Conservation (phyloP, 2,329 filamentous ascomycete species). For the Penicillium sp. region DNA sequence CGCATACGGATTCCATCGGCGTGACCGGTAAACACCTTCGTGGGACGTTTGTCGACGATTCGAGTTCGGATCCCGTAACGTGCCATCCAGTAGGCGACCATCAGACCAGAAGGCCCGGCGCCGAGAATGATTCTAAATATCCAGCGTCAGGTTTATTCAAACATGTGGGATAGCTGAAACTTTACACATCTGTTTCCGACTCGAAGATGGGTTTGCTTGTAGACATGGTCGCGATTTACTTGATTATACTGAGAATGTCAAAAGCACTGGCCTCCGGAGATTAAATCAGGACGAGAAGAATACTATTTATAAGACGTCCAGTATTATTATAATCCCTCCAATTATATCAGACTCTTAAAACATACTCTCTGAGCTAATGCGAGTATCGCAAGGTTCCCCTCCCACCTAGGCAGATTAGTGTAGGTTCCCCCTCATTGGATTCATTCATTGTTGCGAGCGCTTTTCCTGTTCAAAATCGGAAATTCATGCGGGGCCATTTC, state of each 20-base stretch:
- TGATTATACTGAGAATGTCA: no score
- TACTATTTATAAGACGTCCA: not conserved
- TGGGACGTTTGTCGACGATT: constrained; percentile 49
- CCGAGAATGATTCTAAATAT: constrained; percentile 44
- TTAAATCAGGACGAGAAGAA: not conserved
- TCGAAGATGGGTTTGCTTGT: not conserved
- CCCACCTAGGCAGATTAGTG: not conserved
- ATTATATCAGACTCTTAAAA: not conserved
- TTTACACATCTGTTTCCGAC: constrained; percentile 19
- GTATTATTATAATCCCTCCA: not conserved
- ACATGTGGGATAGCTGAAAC: not conserved
- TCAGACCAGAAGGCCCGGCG: constrained; percentile 52
- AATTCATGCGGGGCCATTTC: not conserved
- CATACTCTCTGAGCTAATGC: not conserved
- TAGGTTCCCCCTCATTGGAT: not conserved
- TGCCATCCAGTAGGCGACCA: constrained; percentile 54
- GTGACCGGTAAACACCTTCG: constrained; percentile 36
- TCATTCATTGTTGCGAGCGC: not conserved
- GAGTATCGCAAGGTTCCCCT: not conserved
- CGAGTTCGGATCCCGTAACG: constrained; percentile 50
- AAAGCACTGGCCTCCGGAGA: not conserved
- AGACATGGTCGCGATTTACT: not conserved
- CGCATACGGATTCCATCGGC: constrained; percentile 24
- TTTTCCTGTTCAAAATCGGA: not conserved
- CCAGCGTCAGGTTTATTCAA: not conserved